phyloP scores from a whole-genome alignment of 805 yeast genomes.

The Priceomyces haplophilus region DNA sequence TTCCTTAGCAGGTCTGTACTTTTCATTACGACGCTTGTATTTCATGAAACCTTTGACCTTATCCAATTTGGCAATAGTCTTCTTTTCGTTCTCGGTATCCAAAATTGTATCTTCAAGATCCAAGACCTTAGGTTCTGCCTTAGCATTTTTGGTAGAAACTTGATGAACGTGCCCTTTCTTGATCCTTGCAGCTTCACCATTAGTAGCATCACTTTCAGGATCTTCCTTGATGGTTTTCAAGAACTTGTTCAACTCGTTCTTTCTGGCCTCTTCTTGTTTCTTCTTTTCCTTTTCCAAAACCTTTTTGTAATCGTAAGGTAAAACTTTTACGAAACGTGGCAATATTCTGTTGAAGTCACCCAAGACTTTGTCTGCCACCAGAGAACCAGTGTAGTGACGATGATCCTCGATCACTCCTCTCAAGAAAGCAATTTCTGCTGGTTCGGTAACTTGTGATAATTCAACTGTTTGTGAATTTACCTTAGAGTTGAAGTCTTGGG shows the following conservation, averaged over 20 bases:
- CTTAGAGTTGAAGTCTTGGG: conserved; percentile 80
- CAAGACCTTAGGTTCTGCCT: conserved; percentile 74
- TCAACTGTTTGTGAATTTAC: conserved; percentile 83
- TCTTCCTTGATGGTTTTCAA: conserved; percentile 74
- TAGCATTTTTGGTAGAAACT: conserved; percentile 22
- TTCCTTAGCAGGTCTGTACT: conserved; percentile 70
- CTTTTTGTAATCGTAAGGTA: conserved; percentile 87
- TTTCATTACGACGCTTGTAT: conserved; percentile 85
- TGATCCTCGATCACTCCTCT: conserved; percentile 94
- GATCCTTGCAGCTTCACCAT: conserved; percentile 72
- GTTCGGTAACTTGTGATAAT: conserved; percentile 71
- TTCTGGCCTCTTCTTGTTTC: conserved; percentile 59
- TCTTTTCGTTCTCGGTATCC: conserved; percentile 63
- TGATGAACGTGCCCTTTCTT: conserved; percentile 49
- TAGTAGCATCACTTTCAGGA: conserved; percentile 81
- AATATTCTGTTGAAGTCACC: conserved; percentile 83
- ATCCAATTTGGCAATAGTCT: conserved; percentile 63
- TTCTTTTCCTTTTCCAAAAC: conserved; percentile 78
- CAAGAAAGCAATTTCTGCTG: conserved; percentile 89
- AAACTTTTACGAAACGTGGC: conserved; percentile 87
- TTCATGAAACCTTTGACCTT: conserved; percentile 90
- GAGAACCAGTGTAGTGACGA: conserved; percentile 90
- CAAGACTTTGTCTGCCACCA: conserved; percentile 79
- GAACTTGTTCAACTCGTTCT: conserved; percentile 62
- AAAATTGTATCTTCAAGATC: conserved; percentile 88